Conservation (phyloP, 768 basidiomycete species). For the Rubroboletus satanas region DNA sequence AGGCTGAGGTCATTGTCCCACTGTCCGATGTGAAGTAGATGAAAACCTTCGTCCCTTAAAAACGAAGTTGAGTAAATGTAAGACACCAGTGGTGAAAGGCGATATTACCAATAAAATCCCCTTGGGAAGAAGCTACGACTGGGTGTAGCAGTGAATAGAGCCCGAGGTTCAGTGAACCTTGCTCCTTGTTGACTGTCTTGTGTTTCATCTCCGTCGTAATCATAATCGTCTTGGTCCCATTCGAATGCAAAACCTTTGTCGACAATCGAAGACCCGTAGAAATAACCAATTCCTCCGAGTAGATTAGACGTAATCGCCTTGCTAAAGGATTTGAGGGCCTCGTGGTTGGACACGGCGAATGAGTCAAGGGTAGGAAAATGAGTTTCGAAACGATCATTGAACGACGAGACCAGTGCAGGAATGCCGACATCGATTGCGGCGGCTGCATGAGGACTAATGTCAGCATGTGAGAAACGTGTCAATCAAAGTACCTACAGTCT, state of each 20-base stretch:
- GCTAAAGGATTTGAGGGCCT: conserved; percentile 66
- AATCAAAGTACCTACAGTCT: conserved; percentile 45
- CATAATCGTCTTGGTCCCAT: conserved; percentile 72
- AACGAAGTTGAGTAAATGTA: conserved; percentile 1
- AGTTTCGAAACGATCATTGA: conserved; percentile 60
- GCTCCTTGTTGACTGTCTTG: conserved; percentile 48
- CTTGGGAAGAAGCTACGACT: conserved; percentile 96
- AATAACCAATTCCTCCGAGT: conserved; percentile 92
- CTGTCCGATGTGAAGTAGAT: conserved; percentile 83
- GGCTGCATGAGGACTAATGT: conserved; percentile 39
- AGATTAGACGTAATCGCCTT: conserved; percentile 88
- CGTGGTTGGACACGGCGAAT: conserved; percentile 44
- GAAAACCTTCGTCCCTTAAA: conserved; percentile 94
- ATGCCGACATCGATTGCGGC: conserved; percentile 65
- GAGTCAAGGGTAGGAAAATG: conserved; percentile 67
- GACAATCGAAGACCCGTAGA: conserved; percentile 86
- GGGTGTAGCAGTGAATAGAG: conserved; percentile 87
- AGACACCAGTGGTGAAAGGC: not conserved
- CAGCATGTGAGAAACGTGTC: not conserved
- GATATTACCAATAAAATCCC: conserved; percentile 89
- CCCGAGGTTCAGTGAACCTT: conserved; percentile 66
- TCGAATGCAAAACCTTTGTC: conserved; percentile 84
- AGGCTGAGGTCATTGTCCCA: conserved; percentile 93
- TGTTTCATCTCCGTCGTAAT: conserved; percentile 36
- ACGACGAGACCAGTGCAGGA: conserved; percentile 56